Base-by-base conservation (phyloP, 2,329 filamentous ascomycete genomes). In the Scolecobasidium constrictum region DNA sequence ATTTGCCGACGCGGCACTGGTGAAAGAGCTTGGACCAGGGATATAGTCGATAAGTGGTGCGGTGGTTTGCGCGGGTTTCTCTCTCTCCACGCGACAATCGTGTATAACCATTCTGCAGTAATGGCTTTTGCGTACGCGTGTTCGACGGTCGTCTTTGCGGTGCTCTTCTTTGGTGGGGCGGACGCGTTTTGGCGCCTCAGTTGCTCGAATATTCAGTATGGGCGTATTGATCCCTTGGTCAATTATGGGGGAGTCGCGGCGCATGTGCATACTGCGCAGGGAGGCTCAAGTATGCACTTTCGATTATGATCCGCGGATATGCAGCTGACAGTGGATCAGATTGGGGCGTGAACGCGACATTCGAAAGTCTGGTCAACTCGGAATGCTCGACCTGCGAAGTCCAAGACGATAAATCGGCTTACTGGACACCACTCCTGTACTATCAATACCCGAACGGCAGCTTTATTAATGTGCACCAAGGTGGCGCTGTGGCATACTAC, bases 381-480 rank as follows among this genome's bases (percentile, higher is more conserved):
- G 36, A 46, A 23, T 54, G 51, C 36, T 52, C 49, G 13, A 47
- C 43, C 53, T 62, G 59, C 49, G 55, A 60, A 40, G 51, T 61
- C 35, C 46, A 46, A 7, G 51, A 49, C 12, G 59, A 62, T 46
- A 59, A 59, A 45, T 61, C 58, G 11, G 57, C 58, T 3, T 62
- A 62, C 48, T 61, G 59, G 59, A 56, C 57, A 3, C 59, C 59
- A 3, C 52, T 51, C 5, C 49, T 62, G 2, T 62, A 60, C 50
- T 62, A 60, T 43, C 43, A 49, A 18, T 52, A 58, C 35, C 47
- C 52, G 0, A 61, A 62, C 44, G 57, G 56, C 20, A 52, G 51
- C 12, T 57, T 60, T 44, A 26, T 49, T 31, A 56, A 61, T 36
- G 55, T 56, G 3, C 46, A 44, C 37, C 50, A 55, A 35, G 38